phyloP scores from a whole-genome alignment of 2,329 filamentous ascomycete species.

The Cytospora leucostoma region DNA sequence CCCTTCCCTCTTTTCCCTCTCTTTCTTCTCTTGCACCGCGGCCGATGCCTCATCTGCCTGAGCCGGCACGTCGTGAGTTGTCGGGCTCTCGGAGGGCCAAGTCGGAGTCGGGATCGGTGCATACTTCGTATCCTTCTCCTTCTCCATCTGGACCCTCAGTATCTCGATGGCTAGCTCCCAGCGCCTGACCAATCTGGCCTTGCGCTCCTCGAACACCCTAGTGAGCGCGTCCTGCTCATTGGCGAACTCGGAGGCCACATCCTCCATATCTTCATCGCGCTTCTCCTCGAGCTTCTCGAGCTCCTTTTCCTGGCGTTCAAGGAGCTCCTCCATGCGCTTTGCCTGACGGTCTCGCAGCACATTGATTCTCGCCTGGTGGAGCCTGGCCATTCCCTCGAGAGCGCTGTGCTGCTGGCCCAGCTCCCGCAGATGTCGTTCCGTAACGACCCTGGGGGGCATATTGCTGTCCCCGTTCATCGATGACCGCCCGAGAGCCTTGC shows the following conservation, averaged over 20 bases:
- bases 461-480: slow-evolving; percentile 33
- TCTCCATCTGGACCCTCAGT: slow-evolving; percentile 54
- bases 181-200: slow-evolving; percentile 46
- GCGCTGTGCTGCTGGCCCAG: slow-evolving; percentile 63
- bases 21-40: slow-evolving; percentile 13
- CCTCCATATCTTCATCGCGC: slow-evolving; percentile 50
- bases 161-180: slow-evolving; percentile 58
- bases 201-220: slow-evolving; percentile 48
- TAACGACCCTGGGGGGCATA: slow-evolving; percentile 56
- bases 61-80: slow-evolving; percentile 5
- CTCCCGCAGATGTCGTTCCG: slow-evolving; percentile 60
- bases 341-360: slow-evolving; percentile 66
- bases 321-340: slow-evolving; percentile 61
- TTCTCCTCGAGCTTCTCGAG: slow-evolving; percentile 48
- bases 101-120: slow-evolving; percentile 41
- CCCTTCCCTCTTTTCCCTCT: not conserved
- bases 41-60: slow-evolving; percentile 23
- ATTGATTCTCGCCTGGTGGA: slow-evolving; percentile 63
- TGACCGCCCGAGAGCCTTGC: slow-evolving; percentile 52
- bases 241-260: slow-evolving; percentile 48
- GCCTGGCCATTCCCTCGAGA: slow-evolving; percentile 59
- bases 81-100: slow-evolving; percentile 43
- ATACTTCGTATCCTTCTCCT: slow-evolving; percentile 45
- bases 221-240: slow-evolving; percentile 53
- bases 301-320: slow-evolving; percentile 56